Evolutionary conservation across 1,139 yeast genomes (phyloP), one percentile per base, ranked within the genome.

Genomic region (Suhomyces bolitotheri): DNA sequence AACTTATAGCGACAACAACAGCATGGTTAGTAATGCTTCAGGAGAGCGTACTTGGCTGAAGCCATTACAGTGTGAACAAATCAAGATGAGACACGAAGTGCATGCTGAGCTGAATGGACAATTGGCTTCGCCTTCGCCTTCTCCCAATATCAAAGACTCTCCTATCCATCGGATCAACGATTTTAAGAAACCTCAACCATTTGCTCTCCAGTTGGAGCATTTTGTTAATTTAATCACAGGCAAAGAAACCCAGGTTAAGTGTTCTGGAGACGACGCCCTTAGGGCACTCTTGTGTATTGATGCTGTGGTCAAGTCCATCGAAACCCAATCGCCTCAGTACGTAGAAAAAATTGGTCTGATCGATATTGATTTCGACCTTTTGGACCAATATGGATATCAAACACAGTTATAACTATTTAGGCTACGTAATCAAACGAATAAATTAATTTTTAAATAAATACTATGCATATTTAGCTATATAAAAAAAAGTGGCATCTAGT

Each of bases 241-340:
- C 5, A 35, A 36, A 1, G 73, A 67, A 39, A 39, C 49, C 1
- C 58, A 46, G 13, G 56, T 59, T 21, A 63, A 60, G 35, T 68
- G 74, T 42, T 49, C 66, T 1, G 71, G 71, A 2, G 64, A 60
- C 29, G 73, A 67, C 46, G 74, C 73, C 4, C 54, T 66, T 39
- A 52, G 59, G 30, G 70, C 73, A 0, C 51, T 68, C 31, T 53
- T 67, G 33, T 64, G 71, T 41, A 64, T 68, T 16, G 70, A 68
- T 36, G 70, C 73, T 1, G 72, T 68, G 4, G 38, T 60, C 34
- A 51, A 55, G 31, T 62, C 69, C 5, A 58, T 67, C 30, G 59
- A 57, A 20, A 53, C 65, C 6, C 73, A 70, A 0, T 31, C 50
- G 36, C 73, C 73, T 2, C 70, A 62, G 36, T 35, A 39, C 10